A percentile compares a stretch with the other conserved stretches of the same genome.
Conservation (phyloP, 345 rosid genomes). For the Turnera subulata region DNA sequence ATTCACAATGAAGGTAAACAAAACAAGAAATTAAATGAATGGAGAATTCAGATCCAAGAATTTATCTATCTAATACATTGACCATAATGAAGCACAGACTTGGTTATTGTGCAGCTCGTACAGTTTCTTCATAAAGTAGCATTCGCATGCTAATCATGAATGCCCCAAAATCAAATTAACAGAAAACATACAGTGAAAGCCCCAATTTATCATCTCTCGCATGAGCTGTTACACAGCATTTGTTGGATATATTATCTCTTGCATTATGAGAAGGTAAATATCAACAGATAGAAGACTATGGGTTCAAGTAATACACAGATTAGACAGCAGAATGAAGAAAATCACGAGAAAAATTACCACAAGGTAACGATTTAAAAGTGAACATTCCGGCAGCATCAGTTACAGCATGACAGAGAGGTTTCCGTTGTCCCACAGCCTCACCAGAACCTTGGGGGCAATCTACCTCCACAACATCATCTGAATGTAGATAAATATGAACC, state of each 20-base stretch:
- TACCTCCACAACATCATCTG: constrained; percentile 61
- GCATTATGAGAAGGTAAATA: background rate
- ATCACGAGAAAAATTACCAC: constrained; percentile 65
- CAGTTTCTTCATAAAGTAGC: background rate
- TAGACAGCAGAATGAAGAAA: background rate
- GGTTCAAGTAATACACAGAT: background rate
- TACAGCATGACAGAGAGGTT: constrained; percentile 78
- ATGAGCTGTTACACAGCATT: no score
- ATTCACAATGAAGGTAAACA: no score
- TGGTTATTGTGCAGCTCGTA: no score
- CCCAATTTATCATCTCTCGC: no score
- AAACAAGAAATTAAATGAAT: no score
- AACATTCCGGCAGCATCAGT: constrained; percentile 79
- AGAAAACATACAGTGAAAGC: background rate
- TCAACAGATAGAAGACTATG: background rate
- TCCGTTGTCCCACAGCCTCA: constrained; percentile 45
- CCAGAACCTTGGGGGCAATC: constrained; percentile 76
- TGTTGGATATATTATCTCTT: no score
- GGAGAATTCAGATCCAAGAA: no score
- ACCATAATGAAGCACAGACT: no score
- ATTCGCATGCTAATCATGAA: background rate
- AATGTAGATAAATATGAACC: constrained; percentile 74
- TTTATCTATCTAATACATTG: no score
- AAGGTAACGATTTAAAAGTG: constrained; percentile 74
- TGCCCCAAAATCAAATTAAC: background rate